Evolutionary conservation across 495 filamentous ascomycete genomes (phyloP).

Genomic region (Hypoxylon intermedium): DNA sequence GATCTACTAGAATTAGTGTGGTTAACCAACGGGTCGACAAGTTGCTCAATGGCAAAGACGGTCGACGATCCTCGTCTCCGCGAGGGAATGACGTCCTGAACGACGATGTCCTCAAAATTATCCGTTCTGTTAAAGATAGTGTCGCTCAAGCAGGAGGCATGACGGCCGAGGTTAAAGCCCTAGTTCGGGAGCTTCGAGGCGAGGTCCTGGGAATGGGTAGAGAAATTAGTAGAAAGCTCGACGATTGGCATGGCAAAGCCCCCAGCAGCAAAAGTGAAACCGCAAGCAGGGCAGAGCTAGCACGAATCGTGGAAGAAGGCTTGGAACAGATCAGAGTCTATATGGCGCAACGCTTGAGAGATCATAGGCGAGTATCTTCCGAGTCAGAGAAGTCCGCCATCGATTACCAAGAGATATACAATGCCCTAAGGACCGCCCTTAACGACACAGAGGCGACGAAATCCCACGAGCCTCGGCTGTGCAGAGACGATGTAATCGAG

Average conservation of each 20-base stretch:
- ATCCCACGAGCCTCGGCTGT: slow-evolving; percentile 48
- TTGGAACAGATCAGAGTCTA: slow-evolving; percentile 81
- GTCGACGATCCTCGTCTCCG: slow-evolving; percentile 39
- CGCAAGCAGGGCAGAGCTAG: slow-evolving; percentile 72
- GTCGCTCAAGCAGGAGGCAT: slow-evolving; percentile 83
- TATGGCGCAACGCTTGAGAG: slow-evolving; percentile 75
- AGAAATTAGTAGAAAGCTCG: slow-evolving; percentile 82
- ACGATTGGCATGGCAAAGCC: slow-evolving; percentile 64
- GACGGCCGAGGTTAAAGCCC: slow-evolving; percentile 86
- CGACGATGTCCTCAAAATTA: slow-evolving; percentile 77
- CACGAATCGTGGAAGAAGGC: slow-evolving; percentile 77
- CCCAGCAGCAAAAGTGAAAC: slow-evolving; percentile 56
- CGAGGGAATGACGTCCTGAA: slow-evolving; percentile 55
- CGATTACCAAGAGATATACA: slow-evolving; percentile 81
- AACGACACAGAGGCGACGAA: slow-evolving; percentile 67
- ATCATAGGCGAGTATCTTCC: slow-evolving; percentile 71
- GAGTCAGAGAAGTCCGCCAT: slow-evolving; percentile 54
- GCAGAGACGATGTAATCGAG: slow-evolving; percentile 80
- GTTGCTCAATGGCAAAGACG: slow-evolving; percentile 46
- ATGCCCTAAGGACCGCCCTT: slow-evolving; percentile 77
- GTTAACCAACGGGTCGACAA: slow-evolving; percentile 50
- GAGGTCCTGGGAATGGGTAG: slow-evolving; percentile 94
- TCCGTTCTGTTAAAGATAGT: slow-evolving; percentile 85
- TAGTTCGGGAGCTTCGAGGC: slow-evolving; percentile 86
- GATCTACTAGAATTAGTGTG: slow-evolving; percentile 48